These are phyloP conservation scores for Ilyonectria sp. DNA, from an alignment of 2,329 filamentous ascomycete genomes.

Conservation along the genomic window DNA sequence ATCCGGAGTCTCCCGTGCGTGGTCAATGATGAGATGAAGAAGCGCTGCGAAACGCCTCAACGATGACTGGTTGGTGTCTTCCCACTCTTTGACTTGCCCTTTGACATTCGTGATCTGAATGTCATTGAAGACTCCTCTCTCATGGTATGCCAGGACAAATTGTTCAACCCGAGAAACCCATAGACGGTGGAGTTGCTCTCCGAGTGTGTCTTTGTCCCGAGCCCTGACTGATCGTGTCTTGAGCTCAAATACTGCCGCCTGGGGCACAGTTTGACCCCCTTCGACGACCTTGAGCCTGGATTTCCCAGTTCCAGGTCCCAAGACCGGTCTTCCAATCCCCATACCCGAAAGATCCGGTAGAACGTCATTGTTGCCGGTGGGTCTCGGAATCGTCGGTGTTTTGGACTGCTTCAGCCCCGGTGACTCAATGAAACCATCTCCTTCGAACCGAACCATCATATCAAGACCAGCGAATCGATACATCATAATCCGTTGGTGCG, in stretches of 20 bases:
- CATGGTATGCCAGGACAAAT: slow-evolving; percentile 60
- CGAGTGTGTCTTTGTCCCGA: slow-evolving; percentile 45
- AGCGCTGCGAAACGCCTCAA: slow-evolving; percentile 50
- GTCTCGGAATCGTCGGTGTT: neutral
- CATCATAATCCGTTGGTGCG: slow-evolving; percentile 73
- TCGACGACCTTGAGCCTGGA: slow-evolving; percentile 33
- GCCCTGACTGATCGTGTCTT: slow-evolving; percentile 57
- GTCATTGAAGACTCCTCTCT: slow-evolving; percentile 54
- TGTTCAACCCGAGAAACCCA: slow-evolving; percentile 58
- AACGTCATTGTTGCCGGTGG: neutral
- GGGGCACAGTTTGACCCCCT: slow-evolving; percentile 49
- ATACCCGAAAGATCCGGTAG: slow-evolving; percentile 27
- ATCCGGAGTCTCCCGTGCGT: slow-evolving; percentile 17
- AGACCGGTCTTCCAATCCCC: slow-evolving; percentile 12
- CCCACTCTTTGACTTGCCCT: slow-evolving; percentile 54
- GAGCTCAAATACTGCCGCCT: slow-evolving; percentile 58
- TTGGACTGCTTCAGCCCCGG: neutral
- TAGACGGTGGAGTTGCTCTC: slow-evolving; percentile 57
- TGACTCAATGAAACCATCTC: slow-evolving; percentile 46
- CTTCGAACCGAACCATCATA: slow-evolving; percentile 48
- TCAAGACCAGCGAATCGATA: slow-evolving; percentile 67
- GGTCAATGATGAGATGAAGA: slow-evolving; percentile 39
- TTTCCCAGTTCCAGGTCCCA: neutral
- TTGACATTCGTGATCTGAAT: slow-evolving; percentile 52
- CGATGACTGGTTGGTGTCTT: slow-evolving; percentile 48